Base-by-base conservation (phyloP, 208 protist genomes). In the Crithidia expoeki region DNA sequence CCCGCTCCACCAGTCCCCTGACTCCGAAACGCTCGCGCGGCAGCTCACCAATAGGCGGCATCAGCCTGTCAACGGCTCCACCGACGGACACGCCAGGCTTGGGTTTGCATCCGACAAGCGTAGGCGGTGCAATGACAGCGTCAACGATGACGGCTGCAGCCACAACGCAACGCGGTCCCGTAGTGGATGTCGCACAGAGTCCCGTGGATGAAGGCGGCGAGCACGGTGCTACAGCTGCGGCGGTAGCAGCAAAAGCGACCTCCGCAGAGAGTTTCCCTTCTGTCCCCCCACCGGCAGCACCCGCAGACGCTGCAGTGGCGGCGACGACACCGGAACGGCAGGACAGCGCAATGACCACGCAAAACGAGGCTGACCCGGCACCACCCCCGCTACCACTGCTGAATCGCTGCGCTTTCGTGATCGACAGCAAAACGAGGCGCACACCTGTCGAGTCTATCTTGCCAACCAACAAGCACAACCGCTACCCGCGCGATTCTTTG, bases 401-500 rank as follows among this genome's bases (percentile, higher is more conserved):
- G 32, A 55, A 51, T n/a, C 76, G 79, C 46, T 95, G 90, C 60
- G 76, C 77, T 40, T 95, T 95, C 57, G 56, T 95, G 0, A 53
- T 95, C 2, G 90, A 95, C 70, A 85, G 74, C 66, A 65, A 73
- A 9, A 93, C 90, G 28, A 71, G 71, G 30, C 57, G 72, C 38
- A 73, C 84, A 12, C 88, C 86, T 14, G 76, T 68, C 4, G 74
- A 68, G 30, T 80, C 72, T 19, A 57, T 89, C 6, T 38, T 95
- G 53, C 90, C 90, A 0, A 27, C 44, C 5, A 95, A 95, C 67
- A 61, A 71, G 17, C 59, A 68, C 52, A 95, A 95, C 69, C 78
- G 84, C 49, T 94, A 95, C 71, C 90, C 90, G n/a, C 88, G 90
- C 38, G 65, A 83, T 14, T 34, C 85, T 30, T 25, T 74, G 19